Evolutionary conservation across 257 asterid species (phyloP), one percentile per base, ranked within the genome.

Genomic region (Ophiorrhiza pumila): DNA sequence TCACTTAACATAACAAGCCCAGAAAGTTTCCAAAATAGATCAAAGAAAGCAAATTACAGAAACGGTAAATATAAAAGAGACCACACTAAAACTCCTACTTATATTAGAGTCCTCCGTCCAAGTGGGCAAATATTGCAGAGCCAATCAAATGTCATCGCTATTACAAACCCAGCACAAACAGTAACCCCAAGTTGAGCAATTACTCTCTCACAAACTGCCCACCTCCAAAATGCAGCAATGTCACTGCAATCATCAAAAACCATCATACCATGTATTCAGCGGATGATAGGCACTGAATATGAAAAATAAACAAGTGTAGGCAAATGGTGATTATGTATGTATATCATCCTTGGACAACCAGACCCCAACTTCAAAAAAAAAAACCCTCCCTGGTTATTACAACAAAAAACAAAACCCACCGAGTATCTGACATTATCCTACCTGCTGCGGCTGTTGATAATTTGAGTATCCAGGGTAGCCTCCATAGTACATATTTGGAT

Each of bases 381-480:
- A 55, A 25, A 8, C 18, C 61, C 32, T 10, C 1, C 0, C 61
- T 23, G 15, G 11, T 56, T 56, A 56, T 2, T 23, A 14, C 61
- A 25, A 27, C 7, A 56, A 11, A 14, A 25, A 56, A 56, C 41
- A 59, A 59, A 14, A 8, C 23, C 15, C 29, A 1, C 6, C 2
- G 10, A 59, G 13, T 8, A 1, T 29, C 10, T 12, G 8, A 0
- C 18, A 39, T 20, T n/a, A 18, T 55, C 14, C 49, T 70, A 90
- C 96, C 96, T 92, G 96, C 43, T 87, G 96, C 58, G 91, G 92
- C 76, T 87, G 97, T 77, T 89, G 96, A 74, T 90, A 92, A 81
- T 82, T 88, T 13, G 86, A 77, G 83, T 92, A 92, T 73, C 92
- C 96, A 25, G 96, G 90, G 81, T 89, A 86, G 66, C 93, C 89